Evolutionary conservation across 2,329 filamentous ascomycete genomes (phyloP).

Genomic region (Pseudogymnoascus sp.): DNA sequence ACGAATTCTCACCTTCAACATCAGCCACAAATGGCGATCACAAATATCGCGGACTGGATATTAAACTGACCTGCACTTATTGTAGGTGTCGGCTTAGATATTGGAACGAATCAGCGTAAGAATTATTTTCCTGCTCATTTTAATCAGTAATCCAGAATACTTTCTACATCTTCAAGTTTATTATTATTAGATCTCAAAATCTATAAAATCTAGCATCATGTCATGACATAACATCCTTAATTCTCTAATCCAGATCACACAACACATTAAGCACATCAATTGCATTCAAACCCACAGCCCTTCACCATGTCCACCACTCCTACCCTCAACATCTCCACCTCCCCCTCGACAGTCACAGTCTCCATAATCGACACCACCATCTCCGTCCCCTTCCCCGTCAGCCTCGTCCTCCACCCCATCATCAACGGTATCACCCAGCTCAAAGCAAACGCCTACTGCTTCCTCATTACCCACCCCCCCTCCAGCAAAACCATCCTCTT

Average conservation of each 20-base stretch:
- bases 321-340: slow-evolving; percentile 26
- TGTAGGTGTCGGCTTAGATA: too few species aligned
- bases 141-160: neutral
- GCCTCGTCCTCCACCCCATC: slow-evolving; percentile 18
- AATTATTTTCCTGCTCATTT: neutral
- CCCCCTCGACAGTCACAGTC: slow-evolving; percentile 25
- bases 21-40: neutral
- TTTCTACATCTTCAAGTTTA: neutral
- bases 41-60: neutral
- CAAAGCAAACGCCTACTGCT: slow-evolving; percentile 35
- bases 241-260: neutral
- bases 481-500: slow-evolving; percentile 26
- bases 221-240: neutral
- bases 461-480: slow-evolving; percentile 38
- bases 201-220: neutral
- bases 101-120: too few species aligned
- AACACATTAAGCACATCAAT: neutral
- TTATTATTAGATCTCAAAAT: neutral
- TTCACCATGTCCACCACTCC: slow-evolving; percentile 8
- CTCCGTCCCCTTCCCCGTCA: slow-evolving; percentile 19
- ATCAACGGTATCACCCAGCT: slow-evolving; percentile 31
- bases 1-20: neutral
- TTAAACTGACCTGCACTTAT: too few species aligned
- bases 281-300: neutral
- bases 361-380: slow-evolving; percentile 28